Conservation (phyloP, 352 stramenopile genomes). For the Globisporangium paddicum region DNA sequence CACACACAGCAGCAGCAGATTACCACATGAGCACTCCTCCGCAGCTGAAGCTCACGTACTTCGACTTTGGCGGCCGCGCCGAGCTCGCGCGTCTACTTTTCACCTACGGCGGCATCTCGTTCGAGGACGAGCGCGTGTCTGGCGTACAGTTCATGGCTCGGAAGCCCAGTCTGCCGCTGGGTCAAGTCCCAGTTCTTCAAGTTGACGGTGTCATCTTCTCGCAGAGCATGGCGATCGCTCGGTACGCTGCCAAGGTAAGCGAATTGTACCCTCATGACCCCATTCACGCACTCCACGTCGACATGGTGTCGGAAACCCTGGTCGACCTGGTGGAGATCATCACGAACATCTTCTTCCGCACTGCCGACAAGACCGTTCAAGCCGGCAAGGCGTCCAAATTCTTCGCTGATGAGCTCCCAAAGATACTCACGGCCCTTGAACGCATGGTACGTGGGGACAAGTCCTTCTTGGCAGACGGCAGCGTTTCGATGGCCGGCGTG, state of each 20-base stretch:
- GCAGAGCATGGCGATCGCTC: slow-evolving; percentile 24
- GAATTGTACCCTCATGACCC: slow-evolving; percentile 18
- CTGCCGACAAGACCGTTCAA: slow-evolving; percentile 24
- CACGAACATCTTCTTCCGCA: not conserved
- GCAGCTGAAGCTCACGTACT: slow-evolving; percentile 72
- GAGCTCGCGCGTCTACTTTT: slow-evolving; percentile 66
- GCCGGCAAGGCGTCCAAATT: slow-evolving; percentile 28
- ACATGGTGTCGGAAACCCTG: slow-evolving; percentile 15
- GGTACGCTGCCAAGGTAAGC: slow-evolving; percentile 22
- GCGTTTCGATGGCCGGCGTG: slow-evolving; percentile 32
- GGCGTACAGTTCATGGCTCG: slow-evolving; percentile 2
- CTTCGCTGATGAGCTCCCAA: slow-evolving; percentile 21
- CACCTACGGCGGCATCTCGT: slow-evolving; percentile 22
- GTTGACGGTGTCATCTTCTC: slow-evolving; percentile 17
- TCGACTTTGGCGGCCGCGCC: slow-evolving; percentile 36
- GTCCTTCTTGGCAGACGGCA: slow-evolving; percentile 30
- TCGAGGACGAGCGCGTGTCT: slow-evolving; percentile 20
- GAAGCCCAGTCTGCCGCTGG: slow-evolving; percentile 24
- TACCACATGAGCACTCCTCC: slow-evolving; percentile 3
- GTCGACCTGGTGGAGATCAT: slow-evolving; percentile 3
- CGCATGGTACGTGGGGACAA: slow-evolving; percentile 18
- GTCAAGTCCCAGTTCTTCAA: slow-evolving; percentile 21
- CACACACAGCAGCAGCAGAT: no score
- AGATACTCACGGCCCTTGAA: slow-evolving; percentile 26
- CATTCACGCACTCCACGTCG: slow-evolving; percentile 6